Evolutionary conservation across 139 green algal genomes (phyloP).

Genomic region (Choricystis sp.): DNA sequence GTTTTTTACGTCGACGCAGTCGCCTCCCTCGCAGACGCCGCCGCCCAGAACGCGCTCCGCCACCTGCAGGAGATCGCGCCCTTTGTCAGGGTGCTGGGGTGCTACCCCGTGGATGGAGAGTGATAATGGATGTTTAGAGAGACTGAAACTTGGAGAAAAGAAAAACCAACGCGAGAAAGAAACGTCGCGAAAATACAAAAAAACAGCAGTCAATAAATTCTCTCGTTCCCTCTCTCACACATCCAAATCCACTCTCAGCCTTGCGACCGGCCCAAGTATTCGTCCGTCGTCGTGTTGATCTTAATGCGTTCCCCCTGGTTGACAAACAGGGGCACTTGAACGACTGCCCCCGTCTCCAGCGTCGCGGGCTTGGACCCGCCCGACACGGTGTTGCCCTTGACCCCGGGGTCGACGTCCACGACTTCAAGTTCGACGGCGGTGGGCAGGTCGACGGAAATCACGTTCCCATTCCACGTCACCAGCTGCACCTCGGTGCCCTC

Average conservation of each 20-base stretch:
- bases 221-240: slow-evolving; percentile 6
- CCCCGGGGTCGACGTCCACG: slow-evolving; percentile 55
- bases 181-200: background rate
- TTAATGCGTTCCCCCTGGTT: slow-evolving; percentile 62
- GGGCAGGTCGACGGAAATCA: slow-evolving; percentile 76
- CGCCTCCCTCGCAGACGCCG: slow-evolving; percentile 55
- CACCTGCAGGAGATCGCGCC: slow-evolving; percentile 82
- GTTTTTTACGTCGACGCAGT: slow-evolving; percentile 96
- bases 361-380: slow-evolving; percentile 76
- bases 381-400: slow-evolving; percentile 78
- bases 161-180: background rate
- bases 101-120: slow-evolving; percentile 62
- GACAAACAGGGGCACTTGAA: slow-evolving; percentile 75
- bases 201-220: background rate
- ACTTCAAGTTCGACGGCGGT: slow-evolving; percentile 67
- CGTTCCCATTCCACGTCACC: slow-evolving; percentile 78
- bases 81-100: slow-evolving; percentile 85
- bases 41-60: slow-evolving; percentile 77
- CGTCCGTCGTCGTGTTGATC: slow-evolving; percentile 58
- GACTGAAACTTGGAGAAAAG: background rate
- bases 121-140: slow-evolving; percentile 2
- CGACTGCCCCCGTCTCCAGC: slow-evolving; percentile 65
- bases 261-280: slow-evolving; percentile 30
- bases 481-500: slow-evolving; percentile 56
- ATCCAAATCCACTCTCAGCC: too few relatives aligned